phyloP scores from a whole-genome alignment of 495 filamentous ascomycete species.

The Platismatia glauca region DNA sequence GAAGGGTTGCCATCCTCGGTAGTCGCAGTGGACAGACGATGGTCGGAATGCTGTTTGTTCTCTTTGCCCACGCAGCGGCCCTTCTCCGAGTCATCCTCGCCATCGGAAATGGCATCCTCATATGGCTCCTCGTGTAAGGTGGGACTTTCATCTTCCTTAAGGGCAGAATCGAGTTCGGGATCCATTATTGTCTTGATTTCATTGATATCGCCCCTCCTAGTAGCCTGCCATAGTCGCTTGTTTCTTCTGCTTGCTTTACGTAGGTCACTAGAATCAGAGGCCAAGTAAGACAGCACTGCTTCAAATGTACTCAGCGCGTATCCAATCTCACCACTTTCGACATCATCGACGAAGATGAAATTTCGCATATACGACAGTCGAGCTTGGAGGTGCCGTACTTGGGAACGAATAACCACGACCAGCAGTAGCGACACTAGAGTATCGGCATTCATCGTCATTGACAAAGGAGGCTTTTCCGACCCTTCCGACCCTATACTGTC shows the following conservation, averaged over 20 bases:
- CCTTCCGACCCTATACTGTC: conserved; percentile 19
- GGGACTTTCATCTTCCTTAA: neutral
- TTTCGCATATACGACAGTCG: conserved; percentile 85
- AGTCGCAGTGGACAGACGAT: conserved; percentile 16
- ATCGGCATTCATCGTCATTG: conserved; percentile 89
- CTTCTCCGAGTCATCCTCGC: neutral
- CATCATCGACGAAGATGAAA: conserved; percentile 94
- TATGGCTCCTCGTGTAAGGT: neutral
- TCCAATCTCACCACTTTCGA: conserved; percentile 92
- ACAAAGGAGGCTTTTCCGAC: conserved; percentile 50
- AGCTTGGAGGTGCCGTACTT: conserved; percentile 80
- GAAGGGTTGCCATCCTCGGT: conserved; percentile 29
- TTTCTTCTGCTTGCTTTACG: conserved; percentile 80
- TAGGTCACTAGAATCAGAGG: conserved; percentile 70
- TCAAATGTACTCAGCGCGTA: conserved; percentile 97
- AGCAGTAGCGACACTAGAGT: conserved; percentile 87
- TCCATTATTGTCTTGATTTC: conserved; percentile 75
- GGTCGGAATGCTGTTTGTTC: neutral
- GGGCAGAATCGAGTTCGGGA: conserved; percentile 38
- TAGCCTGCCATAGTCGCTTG: conserved; percentile 79
- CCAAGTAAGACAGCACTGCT: conserved; percentile 85
- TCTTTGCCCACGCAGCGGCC: neutral
- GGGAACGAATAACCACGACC: conserved; percentile 85
- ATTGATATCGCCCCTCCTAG: conserved; percentile 60
- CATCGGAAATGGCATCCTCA: conserved; percentile 29